phyloP scores from a whole-genome alignment of 345 rosid genomes.

The Durio zibethinus region DNA sequence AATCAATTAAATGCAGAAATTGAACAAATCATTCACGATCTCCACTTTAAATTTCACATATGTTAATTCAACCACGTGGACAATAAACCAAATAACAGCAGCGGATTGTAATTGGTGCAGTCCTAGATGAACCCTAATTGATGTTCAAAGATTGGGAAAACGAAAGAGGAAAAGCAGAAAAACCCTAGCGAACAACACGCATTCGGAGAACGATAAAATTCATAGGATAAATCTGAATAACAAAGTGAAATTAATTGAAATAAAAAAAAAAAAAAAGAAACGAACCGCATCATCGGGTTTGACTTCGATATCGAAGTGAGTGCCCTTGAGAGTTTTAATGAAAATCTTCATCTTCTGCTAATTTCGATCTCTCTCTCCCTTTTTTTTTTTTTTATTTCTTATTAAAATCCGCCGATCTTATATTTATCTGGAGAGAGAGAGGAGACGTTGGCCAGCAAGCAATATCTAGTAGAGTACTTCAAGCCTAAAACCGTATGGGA shows the following conservation, averaged over 20 bases:
- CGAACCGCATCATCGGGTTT: constrained; percentile 54
- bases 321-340: constrained; percentile 72
- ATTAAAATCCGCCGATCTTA: not conserved
- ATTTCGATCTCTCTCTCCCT: not conserved
- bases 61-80: not conserved
- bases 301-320: constrained; percentile 68
- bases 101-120: not conserved
- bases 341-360: constrained; percentile 60
- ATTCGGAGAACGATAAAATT: not conserved
- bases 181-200: constrained; percentile 1
- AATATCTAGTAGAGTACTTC: not conserved
- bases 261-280: not conserved
- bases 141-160: not conserved
- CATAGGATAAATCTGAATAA: not conserved
- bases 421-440: not conserved
- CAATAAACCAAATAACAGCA: not conserved
- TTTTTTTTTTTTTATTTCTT: not conserved
- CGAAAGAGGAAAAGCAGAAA: not conserved
- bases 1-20: not conserved
- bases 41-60: not conserved
- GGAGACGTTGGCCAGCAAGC: not conserved
- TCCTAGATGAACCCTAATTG: constrained; percentile 6
- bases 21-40: constrained; percentile 4
- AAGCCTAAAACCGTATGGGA: not conserved
- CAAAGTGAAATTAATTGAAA: not conserved